Evolutionary conservation across 75 land plant genomes (phyloP), one percentile per base, ranked within the genome.

Genomic region (Larix kaempferi): DNA sequence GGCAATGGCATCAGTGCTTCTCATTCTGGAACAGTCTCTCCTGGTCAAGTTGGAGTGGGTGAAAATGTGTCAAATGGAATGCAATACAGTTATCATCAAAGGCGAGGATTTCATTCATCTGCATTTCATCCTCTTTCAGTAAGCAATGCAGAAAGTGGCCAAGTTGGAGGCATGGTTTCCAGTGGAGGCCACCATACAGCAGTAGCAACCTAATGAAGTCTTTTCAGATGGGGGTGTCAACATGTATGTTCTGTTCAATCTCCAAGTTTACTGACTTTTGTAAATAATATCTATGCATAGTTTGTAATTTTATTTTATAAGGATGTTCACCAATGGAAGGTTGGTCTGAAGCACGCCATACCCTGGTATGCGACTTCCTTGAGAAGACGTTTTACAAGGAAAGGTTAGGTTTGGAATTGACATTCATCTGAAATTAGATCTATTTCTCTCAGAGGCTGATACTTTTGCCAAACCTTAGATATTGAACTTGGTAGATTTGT

Each of bases 111-210:
- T 12, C 73, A 44, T 69, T n/a, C 73, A 37, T 69, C 73, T 41
- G 73, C 73, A 39, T 69, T 69, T 69, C 73, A 69, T 41, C 73
- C 73, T 69, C 73, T 69, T 41, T 69, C 73, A 41, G 73, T 69
- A n/a, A 44, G 73, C 54, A 69, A 8, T 69, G 25, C 73, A 41
- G 73, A 69, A 41, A 69, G 41, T 69, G 73, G 73, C 14, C 52
- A 69, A 41, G 73, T 69, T 41, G 73, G 52, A 21, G 35, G 73
- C 23, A 41, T 69, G 49, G 73, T 69, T 69, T 69, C 73, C 54
- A 69, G n/a, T n/a, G 73, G 73, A 69, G 73, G 73, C 54, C 73
- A 69, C 41, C 73, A 69, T 69, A 69, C 73, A 41, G 73, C 73
- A 69, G 73, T 69, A 69, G 73, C 73, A 69, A 69, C 73, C 54